A percentile compares a stretch with the other conserved stretches of the same genome.
These are phyloP conservation scores for Paracoccidioides brasiliensis DNA, from an alignment of 2,329 filamentous ascomycete species.

Conservation along the genomic window DNA sequence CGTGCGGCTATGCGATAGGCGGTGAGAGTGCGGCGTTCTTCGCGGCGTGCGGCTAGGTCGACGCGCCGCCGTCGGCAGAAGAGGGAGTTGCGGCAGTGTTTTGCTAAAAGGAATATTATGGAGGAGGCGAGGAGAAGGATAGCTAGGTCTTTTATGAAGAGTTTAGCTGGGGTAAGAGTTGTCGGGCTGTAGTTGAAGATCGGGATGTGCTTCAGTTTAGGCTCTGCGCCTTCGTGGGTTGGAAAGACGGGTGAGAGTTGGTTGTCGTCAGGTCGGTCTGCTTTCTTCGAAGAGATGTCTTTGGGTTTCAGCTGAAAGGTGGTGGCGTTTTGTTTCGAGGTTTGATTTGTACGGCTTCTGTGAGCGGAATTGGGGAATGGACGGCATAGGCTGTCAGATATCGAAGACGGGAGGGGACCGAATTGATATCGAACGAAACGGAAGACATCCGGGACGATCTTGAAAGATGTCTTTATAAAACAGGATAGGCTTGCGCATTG, in stretches of 20 bases:
- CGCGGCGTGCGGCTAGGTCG: conserved; percentile 40
- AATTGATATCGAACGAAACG: conserved; percentile 18
- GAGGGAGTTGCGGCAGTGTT: conserved; percentile 28
- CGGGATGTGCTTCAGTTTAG: too few species aligned
- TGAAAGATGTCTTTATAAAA: conserved; percentile 18
- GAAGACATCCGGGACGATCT: conserved; percentile 18
- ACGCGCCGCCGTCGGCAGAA: conserved; percentile 37
- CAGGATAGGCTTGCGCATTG: conserved; percentile 18
- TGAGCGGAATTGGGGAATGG: background rate
- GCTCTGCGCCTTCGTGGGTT: too few species aligned
- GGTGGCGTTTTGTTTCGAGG: background rate
- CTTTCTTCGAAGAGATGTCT: background rate
- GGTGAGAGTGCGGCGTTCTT: conserved; percentile 40
- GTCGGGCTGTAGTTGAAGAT: background rate
- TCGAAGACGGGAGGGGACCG: conserved; percentile 13
- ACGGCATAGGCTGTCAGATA: conserved; percentile 9
- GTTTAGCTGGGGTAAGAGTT: conserved; percentile 5
- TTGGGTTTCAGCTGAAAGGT: background rate
- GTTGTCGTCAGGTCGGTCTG: background rate
- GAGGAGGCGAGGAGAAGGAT: conserved; percentile 33
- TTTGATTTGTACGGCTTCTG: background rate
- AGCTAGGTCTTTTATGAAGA: conserved; percentile 23
- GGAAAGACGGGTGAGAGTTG: background rate
- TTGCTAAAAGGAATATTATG: conserved; percentile 23
- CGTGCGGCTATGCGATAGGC: conserved; percentile 43